phyloP scores from a whole-genome alignment of 2,329 filamentous ascomycete species.

The Aspergillus brasiliensis region DNA sequence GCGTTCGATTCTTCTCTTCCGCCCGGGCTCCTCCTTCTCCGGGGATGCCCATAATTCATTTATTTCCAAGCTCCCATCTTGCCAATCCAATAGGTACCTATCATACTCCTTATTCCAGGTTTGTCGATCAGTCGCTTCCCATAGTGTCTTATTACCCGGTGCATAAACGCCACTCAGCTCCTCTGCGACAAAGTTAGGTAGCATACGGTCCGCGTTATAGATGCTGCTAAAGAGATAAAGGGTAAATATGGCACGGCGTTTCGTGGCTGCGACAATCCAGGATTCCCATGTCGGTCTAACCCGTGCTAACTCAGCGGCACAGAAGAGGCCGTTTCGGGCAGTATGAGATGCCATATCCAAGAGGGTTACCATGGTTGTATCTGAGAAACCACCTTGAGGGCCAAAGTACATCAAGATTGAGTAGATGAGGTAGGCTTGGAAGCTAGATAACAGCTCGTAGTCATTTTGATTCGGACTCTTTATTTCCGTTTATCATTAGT shows the following conservation, averaged over 20 bases:
- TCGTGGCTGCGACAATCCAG: constrained; percentile 58
- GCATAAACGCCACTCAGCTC: constrained; percentile 52
- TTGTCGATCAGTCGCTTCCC: constrained; percentile 42
- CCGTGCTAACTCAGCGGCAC: constrained; percentile 43
- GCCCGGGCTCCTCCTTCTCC: constrained; percentile 31
- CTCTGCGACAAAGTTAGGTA: constrained; percentile 53
- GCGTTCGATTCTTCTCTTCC: constrained; percentile 45
- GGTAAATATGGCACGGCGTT: constrained; percentile 53
- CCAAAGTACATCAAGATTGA: constrained; percentile 53
- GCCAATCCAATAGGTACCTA: constrained; percentile 46
- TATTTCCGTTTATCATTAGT: no score
- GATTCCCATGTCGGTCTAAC: constrained; percentile 53
- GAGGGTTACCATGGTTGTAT: constrained; percentile 52
- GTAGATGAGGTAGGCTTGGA: constrained; percentile 60
- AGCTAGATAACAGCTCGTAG: constrained; percentile 44
- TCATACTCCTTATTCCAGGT: constrained; percentile 52
- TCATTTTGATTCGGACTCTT: neutral
- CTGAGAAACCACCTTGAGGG: constrained; percentile 34
- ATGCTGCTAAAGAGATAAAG: constrained; percentile 59
- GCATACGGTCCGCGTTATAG: constrained; percentile 46
- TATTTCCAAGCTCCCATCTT: constrained; percentile 45
- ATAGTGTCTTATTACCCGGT: constrained; percentile 47
- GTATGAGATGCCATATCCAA: constrained; percentile 53
- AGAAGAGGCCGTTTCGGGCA: constrained; percentile 48
- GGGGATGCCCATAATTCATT: constrained; percentile 56